Base-by-base conservation (phyloP, 176 grass and related monocot genomes). In the Oryza coarctata region DNA sequence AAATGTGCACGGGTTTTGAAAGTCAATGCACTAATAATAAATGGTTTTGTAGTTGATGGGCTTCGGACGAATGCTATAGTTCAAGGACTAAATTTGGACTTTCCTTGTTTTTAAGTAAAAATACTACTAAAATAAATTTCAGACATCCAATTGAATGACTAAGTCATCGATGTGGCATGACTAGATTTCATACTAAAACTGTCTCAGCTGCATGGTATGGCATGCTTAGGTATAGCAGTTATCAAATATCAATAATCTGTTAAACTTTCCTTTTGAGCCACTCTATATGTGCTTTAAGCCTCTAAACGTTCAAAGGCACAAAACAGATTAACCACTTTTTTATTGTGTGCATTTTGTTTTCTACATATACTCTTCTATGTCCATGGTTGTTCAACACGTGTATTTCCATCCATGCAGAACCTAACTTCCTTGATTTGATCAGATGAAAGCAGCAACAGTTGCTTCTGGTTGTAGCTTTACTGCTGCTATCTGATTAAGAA, bases 341-440 rank as follows among this genome's bases (percentile, higher is more conserved):
- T 70, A 26, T 26, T 83, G 0, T 85, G 49, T 78, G 38, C n/a
- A 47, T 52, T 25, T 32, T 55, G 15, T 58, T 73, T 15, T 65
- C 32, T 55, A 10, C 20, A 65, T 23, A 3, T 45, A 62, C 50
- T 36, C 2, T 20, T 63, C 44, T 6, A n/a, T 66, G 50, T 72
- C 26, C 35, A 36, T 36, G 14, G 39, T 63, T 73, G 20, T 66
- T 80, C n/a, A 60, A 36, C 3, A 63, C 57, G 17, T 86, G 18
- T 72, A 12, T 86, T 66, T 84, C 10, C 32, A 66, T n/a, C 18
- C 25, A 11, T 86, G 76, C 84, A 86, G 84, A 55, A 52, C 1
- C 61, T 10, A 23, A 31, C 20, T 71, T 28, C 9, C 58, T 34
- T 18, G 44, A 64, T 80, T 13, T 74, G 18, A 9, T 80, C 0